Evolutionary conservation across 148 eudicot genomes (phyloP).

Genomic region (Vaccinium corymbosum): DNA sequence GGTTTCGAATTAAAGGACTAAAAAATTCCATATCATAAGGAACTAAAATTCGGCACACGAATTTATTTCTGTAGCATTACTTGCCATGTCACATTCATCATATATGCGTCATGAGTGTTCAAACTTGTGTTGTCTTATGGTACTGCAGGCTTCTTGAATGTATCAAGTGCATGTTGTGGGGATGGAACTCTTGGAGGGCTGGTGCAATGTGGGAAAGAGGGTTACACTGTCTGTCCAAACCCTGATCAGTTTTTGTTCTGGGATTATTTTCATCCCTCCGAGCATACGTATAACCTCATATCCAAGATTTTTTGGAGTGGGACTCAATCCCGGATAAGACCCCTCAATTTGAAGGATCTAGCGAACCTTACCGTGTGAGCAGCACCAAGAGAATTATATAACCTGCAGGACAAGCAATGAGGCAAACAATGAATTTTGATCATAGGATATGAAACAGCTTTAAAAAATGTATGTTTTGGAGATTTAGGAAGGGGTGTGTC

Average conservation of each 20-base stretch:
- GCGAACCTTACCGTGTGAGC: slow-evolving; percentile 22
- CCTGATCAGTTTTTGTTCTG: slow-evolving; percentile 52
- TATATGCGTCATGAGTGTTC: background rate
- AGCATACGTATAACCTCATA: slow-evolving; percentile 45
- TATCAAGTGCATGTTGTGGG: slow-evolving; percentile 56
- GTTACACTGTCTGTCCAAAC: slow-evolving; percentile 38
- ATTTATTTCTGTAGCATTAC: no score
- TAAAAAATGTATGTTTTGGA: background rate
- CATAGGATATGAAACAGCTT: background rate
- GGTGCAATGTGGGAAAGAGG: slow-evolving; percentile 52
- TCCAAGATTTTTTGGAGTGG: slow-evolving; percentile 51
- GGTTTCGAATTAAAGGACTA: no score
- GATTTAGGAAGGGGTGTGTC: background rate
- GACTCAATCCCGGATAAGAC: slow-evolving; percentile 24
- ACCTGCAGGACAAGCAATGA: background rate
- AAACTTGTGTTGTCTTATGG: background rate
- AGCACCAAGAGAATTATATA: background rate
- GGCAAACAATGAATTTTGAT: background rate
- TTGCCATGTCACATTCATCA: no score
- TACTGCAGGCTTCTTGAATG: slow-evolving; percentile 36
- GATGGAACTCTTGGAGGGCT: slow-evolving; percentile 50
- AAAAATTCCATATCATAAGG: no score
- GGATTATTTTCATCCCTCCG: slow-evolving; percentile 63
- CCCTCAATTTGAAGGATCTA: slow-evolving; percentile 46
- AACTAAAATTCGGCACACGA: no score